A percentile compares a stretch with the other conserved stretches of the same genome.
Conservation (phyloP, 176 grass and related monocot genomes). For the Areca catechu region DNA sequence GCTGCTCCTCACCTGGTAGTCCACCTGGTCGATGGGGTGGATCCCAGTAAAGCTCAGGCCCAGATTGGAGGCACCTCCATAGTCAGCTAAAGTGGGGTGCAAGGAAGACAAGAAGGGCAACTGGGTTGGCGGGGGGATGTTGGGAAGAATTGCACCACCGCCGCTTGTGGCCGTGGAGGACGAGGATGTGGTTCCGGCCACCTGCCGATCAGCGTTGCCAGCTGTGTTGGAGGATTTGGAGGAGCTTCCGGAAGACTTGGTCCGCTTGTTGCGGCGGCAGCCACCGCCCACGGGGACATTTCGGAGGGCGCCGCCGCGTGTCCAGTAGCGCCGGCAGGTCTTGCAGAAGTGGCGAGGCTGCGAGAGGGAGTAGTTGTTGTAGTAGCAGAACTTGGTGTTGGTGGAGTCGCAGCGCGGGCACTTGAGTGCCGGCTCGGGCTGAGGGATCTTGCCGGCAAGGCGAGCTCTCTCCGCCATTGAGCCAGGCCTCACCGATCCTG, state of each 20-base stretch:
- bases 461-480: constrained; percentile 82
- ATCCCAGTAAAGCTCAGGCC: constrained; percentile 46
- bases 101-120: constrained; percentile 32
- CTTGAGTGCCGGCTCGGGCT: constrained; percentile 67
- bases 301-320: constrained; percentile 82
- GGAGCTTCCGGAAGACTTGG: constrained; percentile 46
- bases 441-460: constrained; percentile 65
- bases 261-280: constrained; percentile 85
- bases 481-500: constrained; percentile 9
- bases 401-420: constrained; percentile 94
- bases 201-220: constrained; percentile 3
- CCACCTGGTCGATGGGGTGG: constrained; percentile 28
- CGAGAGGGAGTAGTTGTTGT: constrained; percentile 99
- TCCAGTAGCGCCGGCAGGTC: constrained; percentile 99
- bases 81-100: constrained; percentile 23
- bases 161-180: constrained; percentile 46
- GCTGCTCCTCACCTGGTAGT: constrained; percentile 41
- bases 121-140: constrained; percentile 29
- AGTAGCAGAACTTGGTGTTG: constrained; percentile 99
- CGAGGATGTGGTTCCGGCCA: constrained; percentile 45
- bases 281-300: constrained; percentile 95
- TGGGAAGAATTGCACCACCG: constrained; percentile 22
- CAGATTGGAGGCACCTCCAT: constrained; percentile 17
- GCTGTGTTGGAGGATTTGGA: constrained; percentile 6
- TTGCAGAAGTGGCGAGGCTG: constrained; percentile 99